Evolutionary conservation across 148 eudicot species (phyloP), one percentile per base, ranked within the genome.

Genomic region (Camellia japonica): DNA sequence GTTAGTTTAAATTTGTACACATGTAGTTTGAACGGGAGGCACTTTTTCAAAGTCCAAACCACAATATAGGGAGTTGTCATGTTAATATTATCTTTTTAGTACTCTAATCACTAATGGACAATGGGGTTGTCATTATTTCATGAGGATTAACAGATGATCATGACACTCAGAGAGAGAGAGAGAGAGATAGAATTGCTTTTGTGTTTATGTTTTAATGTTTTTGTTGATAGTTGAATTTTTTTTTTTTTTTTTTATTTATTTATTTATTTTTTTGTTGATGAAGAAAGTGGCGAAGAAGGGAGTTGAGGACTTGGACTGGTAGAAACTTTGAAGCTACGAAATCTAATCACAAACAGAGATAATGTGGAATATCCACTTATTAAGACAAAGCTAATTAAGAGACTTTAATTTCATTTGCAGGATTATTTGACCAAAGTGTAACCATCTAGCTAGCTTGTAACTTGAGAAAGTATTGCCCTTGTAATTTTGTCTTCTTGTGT

Each of bases 21-120:
- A 15, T 89, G 91, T 90, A 80, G 89, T 87, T 90, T 89, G 92
- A 89, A 90, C 67, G 78, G 92, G 90, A 83, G 84, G 88, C 93
- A 85, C 76, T 75, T 81, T 13, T 87, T 92, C 91, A 85, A 84
- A 89, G 89, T 87, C 86, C 83, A 83, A 87, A 85, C 92, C 93
- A 66, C 85, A 79, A 92, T 79, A 87, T 87, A 83, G 80, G 96
- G 96, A 72, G n/a, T 62, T 14, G 51, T 16, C 4, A 30, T 14
- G 23, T 16, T 11, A 30, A 59, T 74, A n/a, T 60, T 38, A 56
- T 76, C 59, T 76, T 9, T 30, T 62, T 64, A 46, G 71, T 49
- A 63, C 38, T 30, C 38, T 64, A 63, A 19, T 38, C 79, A 64
- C 59, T 10, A 49, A 20, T 30, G 3, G 79, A 76, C 79, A 47